Evolutionary conservation across 164 flowering plant genomes (phyloP), one percentile per base, ranked within the genome.

Genomic region (Macadamia tetraphylla): DNA sequence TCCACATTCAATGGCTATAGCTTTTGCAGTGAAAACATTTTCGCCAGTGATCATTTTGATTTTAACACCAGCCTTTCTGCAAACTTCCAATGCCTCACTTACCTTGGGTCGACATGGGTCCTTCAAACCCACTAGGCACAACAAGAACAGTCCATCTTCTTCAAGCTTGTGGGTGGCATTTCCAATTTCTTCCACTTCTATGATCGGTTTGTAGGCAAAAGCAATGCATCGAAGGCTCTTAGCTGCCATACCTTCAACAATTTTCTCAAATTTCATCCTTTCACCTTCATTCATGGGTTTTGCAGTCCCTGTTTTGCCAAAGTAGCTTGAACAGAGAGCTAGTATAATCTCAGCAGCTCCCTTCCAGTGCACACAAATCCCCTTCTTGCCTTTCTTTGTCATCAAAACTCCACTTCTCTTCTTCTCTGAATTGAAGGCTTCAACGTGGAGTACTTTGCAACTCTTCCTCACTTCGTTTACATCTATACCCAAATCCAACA

Each of bases 1-100:
- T 44, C 69, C 69, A 40, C 69, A 66, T 18, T 32, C 69, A 10
- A 66, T 6, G 3, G 69, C 69, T 55, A 66, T 55, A 15, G 69
- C 69, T 55, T 30, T 66, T 3, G 69, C 69, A 6, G 48, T 40
- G 69, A 53, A 18, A 56, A 57, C 13, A 49, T 66, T 56, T 8
- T 56, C 60, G 5, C 59, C 61, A 1, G 60, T 15, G n/a, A 55
- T 18, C 60, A 55, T 56, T 31, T 66, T 66, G 69, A 57, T 7
- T 1, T 66, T 31, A 3, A 66, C 51, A 17, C 69, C 69, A 3
- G 43, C 48, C 3, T 66, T n/a, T 18, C 6, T 3, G 44, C 69
- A 56, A 18, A 9, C 3, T 11, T 40, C 9, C 31, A 66, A 32
- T 40, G 69, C 30, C 29, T n/a, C 23, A 3, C 10, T 57, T 5